These are phyloP conservation scores for Leptographium galeiforme DNA, from an alignment of 2,329 filamentous ascomycete genomes.

Conservation along the genomic window DNA sequence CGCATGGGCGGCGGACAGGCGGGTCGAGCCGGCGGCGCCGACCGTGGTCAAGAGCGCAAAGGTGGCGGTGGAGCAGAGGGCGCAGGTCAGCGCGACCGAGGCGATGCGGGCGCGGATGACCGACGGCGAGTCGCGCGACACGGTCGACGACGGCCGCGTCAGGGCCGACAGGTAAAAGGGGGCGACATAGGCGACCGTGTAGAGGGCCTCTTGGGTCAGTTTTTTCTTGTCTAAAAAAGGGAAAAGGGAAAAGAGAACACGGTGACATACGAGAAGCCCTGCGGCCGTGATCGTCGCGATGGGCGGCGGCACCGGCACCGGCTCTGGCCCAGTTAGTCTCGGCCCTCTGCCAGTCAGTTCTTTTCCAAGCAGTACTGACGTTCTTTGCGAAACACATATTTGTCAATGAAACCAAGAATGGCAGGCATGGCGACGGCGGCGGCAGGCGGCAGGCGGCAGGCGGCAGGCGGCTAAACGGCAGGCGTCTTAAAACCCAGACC, in stretches of 20 bases:
- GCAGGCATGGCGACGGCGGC: conserved; percentile 11
- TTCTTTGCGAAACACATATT: conserved; percentile 11
- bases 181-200: conserved; percentile 79
- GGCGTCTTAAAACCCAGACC: too few relatives aligned
- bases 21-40: conserved; percentile 29
- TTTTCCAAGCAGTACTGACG: conserved; percentile 4
- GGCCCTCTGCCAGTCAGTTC: neutral
- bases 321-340: neutral
- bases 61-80: conserved; percentile 52
- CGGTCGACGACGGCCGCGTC: conserved; percentile 64
- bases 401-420: conserved; percentile 12
- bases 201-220: conserved; percentile 42
- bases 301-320: conserved; percentile 22
- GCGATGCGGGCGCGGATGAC: conserved; percentile 80
- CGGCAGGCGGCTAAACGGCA: too few relatives aligned
- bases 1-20: conserved; percentile 23
- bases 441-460: too few relatives aligned
- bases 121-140: conserved; percentile 76
- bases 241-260: too few relatives aligned
- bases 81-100: conserved; percentile 64
- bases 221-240: neutral
- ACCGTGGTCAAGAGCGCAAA: conserved; percentile 48
- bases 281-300: conserved; percentile 25
- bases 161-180: conserved; percentile 76
- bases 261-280: conserved; percentile 21